Base-by-base conservation (phyloP, 495 filamentous ascomycete genomes). In the Talaromyces ruber region DNA sequence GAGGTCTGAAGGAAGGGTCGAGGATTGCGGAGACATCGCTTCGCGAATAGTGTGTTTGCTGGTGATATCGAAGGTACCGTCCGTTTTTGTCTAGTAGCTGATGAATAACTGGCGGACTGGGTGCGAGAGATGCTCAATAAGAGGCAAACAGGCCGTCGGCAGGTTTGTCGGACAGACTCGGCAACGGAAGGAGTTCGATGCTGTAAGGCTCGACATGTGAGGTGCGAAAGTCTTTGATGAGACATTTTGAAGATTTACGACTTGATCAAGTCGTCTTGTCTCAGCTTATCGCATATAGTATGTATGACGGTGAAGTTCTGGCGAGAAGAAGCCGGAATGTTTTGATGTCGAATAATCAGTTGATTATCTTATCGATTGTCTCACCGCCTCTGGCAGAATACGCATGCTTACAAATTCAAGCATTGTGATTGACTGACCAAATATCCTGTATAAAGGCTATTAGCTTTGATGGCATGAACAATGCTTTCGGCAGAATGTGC, bases 371-470 rank as follows among this genome's bases (percentile, higher is more conserved):
- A 60, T 60, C 59, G 54, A n/a, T 30, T 45, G 18, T 1, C 21
- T 51, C 43, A 51, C 59, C 59, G 59, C 59, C 59, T 47, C 12
- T 11, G 59, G 59, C 59, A 60, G 59, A 51, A 52, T 52, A 30
- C 1, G 11, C 2, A 50, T 34, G 59, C 59, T 60, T 60, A 60
- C 59, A 60, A 60, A 60, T 60, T 34, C 54, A 11, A 21, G 29
- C 16, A 34, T 57, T 21, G 26, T 57, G 16, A 30, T 34, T 57
- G 54, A 21, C 29, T 57, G 14, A 34, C 21, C n/a, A 9, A 53
- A 54, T 28, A 9, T 9, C 1, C 3, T 28, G 14, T 22, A 52
- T 22, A 22, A 3, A 52, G 24, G 16, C 21, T 24, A 24, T 2
- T 52, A 6, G 12, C 30, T 12, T 34, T 2, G 12, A 39, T 39